These are phyloP conservation scores for Erucastrum elatum DNA, from an alignment of 345 rosid species.

Conservation along the genomic window DNA sequence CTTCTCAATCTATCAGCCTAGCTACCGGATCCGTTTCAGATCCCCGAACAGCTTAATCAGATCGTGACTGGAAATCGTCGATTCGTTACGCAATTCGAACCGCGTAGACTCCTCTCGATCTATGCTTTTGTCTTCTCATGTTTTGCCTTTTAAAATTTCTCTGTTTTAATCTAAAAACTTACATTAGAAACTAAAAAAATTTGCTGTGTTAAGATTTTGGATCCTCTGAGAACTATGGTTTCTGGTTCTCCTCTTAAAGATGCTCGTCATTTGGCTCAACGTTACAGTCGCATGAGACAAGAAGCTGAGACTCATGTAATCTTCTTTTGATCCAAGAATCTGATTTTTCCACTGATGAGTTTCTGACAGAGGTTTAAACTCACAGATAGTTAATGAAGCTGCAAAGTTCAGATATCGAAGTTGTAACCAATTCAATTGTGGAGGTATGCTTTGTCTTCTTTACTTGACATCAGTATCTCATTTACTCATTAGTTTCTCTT, in stretches of 20 bases:
- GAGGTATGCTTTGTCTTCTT: constrained; percentile 52
- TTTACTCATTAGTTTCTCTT: constrained; percentile 5
- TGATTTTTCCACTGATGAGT: background rate
- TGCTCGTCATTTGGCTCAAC: no score
- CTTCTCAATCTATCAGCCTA: constrained; percentile 69
- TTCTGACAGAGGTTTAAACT: constrained; percentile 23
- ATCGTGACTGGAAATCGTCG: constrained; percentile 81
- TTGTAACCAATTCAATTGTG: constrained; percentile 88
- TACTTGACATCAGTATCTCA: background rate
- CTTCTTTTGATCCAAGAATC: constrained; percentile 66
- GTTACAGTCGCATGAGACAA: constrained; percentile 98
- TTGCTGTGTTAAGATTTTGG: no score
- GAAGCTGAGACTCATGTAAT: constrained; percentile 92
- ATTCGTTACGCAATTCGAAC: constrained; percentile 43
- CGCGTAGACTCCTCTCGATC: constrained; percentile 5
- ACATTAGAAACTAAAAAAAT: no score
- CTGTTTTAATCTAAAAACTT: no score
- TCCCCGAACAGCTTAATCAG: constrained; percentile 68
- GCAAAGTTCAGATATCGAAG: constrained; percentile 94
- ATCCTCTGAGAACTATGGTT: no score
- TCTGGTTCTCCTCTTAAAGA: no score
- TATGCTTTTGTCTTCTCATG: no score
- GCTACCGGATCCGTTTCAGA: constrained; percentile 68
- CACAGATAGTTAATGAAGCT: constrained; percentile 90
- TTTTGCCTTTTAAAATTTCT: no score